Percentiles rank a stretch among this genome's conserved stretches.
Evolutionary conservation across 2,329 filamentous ascomycete species (phyloP).

Genomic region (Allantophomopsis cytisporea): DNA sequence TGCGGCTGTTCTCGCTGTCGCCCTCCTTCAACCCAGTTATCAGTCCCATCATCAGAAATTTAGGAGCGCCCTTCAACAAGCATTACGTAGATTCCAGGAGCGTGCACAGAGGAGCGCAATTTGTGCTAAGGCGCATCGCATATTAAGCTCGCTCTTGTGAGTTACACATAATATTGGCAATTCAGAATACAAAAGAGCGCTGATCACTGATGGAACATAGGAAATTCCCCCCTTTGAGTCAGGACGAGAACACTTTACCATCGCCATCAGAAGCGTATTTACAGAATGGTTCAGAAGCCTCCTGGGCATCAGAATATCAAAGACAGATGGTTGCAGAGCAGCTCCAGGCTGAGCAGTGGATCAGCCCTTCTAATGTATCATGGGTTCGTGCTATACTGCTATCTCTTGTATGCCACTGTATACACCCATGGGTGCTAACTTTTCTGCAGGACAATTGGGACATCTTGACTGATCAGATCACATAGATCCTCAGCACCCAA

Average conservation of each 20-base stretch:
- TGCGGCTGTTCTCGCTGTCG: constrained; percentile 4
- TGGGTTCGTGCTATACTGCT: background rate
- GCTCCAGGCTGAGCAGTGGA: background rate
- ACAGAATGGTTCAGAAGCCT: background rate
- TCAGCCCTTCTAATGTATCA: background rate
- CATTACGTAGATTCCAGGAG: constrained; percentile 2
- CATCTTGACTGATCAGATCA: no score
- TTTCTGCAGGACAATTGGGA: no score
- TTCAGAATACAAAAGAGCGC: background rate
- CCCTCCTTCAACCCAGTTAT: constrained; percentile 4
- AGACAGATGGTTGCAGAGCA: background rate
- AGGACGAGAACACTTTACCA: background rate
- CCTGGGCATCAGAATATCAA: background rate
- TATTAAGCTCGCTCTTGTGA: constrained; percentile 5
- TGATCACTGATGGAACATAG: background rate
- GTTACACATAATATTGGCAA: no score
- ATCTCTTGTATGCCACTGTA: no score
- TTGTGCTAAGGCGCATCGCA: constrained; percentile 3
- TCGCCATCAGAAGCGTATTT: background rate
- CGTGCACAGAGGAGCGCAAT: constrained; percentile 3
- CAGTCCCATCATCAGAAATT: constrained; percentile 5
- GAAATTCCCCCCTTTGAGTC: background rate
- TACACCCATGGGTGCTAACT: no score
- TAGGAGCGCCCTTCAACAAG: constrained; percentile 1
- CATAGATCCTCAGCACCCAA: no score